Base-by-base conservation (phyloP, 225 moss, liverwort and hornwort genomes). In the Physcomitrium patens region DNA sequence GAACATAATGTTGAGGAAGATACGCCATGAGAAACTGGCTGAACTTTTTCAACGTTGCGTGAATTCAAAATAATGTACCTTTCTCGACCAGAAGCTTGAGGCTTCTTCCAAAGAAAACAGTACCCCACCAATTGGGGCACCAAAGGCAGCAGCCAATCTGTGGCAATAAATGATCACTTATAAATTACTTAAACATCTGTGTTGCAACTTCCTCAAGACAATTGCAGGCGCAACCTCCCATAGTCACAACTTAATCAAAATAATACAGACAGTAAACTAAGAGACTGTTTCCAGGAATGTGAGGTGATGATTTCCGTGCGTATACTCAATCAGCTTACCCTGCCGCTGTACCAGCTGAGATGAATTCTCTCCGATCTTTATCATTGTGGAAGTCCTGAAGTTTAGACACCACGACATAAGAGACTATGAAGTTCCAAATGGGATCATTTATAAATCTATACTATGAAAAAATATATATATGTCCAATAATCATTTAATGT, bases 71-170 rank as follows among this genome's bases (percentile, higher is more conserved):
- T 27, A 72, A 51, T 22, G 13, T 71, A 80, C 93, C 94, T 94
- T 94, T 75, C 90, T 92, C 12, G 94, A 94, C 94, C 94, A 94
- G 72, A 92, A 94, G 69, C 94, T 94, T 31, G 92, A 94, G 74
- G 94, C 94, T 78, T 94, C 94, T 58, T 94, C 94, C 67, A 94
- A 77, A 56, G 94, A 90, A 59, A 92, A 94, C 8, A 94, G 83
- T 48, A 94, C 92, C 75, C 94, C 94, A 76, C 94, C 94, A 75
- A 94, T 87, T 46, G 94, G 94, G 42, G 94, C 89, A 67, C 94
- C 94, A 51, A 94, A 94, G 54, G 94, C 90, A 70, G 94, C 94
- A 74, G 94, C 94, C 73, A 94, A 81, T 14, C 93, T 91, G 86
- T 57, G 74, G 65, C 41, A 68, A 71, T 7, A 22, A 70, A 70